A percentile compares a stretch with the other conserved stretches of the same genome.
Evolutionary conservation across 2,329 filamentous ascomycete species (phyloP).

Genomic region (Bipolaris cookei): DNA sequence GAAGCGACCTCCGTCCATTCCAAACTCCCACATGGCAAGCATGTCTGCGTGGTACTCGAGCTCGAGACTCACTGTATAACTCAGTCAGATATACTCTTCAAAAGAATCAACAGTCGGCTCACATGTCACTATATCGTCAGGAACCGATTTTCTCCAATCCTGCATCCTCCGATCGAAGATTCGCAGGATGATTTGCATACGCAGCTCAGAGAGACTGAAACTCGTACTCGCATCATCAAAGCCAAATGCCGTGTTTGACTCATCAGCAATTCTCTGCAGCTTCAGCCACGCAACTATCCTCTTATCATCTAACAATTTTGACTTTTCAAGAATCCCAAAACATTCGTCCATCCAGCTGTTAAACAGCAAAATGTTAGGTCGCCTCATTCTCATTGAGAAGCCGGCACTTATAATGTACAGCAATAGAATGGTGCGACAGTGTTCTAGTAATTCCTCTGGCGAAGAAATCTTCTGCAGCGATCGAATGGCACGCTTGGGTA

Average conservation of each 20-base stretch:
- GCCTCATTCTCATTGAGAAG: conserved; percentile 43
- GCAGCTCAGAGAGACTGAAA: conserved; percentile 45
- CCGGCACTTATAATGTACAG: conserved; percentile 44
- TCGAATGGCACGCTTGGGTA: conserved; percentile 43
- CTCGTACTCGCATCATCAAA: conserved; percentile 49
- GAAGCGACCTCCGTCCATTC: conserved; percentile 47
- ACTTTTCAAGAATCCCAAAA: conserved; percentile 39
- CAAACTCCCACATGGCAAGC: conserved; percentile 48
- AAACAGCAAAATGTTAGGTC: conserved; percentile 44
- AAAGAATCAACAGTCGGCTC: conserved; percentile 7
- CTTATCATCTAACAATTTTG: conserved; percentile 39
- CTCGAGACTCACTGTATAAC: conserved; percentile 23
- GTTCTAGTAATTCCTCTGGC: conserved; percentile 43
- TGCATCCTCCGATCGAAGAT: conserved; percentile 47
- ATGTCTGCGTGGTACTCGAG: conserved; percentile 45
- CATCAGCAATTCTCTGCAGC: conserved; percentile 46
- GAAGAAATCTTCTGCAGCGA: conserved; percentile 45
- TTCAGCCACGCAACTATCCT: conserved; percentile 41
- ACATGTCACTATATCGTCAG: conserved; percentile 41
- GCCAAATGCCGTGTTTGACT: conserved; percentile 47
- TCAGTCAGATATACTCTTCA: not conserved
- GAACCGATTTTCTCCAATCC: conserved; percentile 43
- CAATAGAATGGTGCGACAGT: conserved; percentile 43
- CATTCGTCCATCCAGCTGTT: conserved; percentile 50
- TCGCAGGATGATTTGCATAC: conserved; percentile 45